phyloP scores from a whole-genome alignment of 2,329 filamentous ascomycete genomes.

The Colletotrichum camelliae region DNA sequence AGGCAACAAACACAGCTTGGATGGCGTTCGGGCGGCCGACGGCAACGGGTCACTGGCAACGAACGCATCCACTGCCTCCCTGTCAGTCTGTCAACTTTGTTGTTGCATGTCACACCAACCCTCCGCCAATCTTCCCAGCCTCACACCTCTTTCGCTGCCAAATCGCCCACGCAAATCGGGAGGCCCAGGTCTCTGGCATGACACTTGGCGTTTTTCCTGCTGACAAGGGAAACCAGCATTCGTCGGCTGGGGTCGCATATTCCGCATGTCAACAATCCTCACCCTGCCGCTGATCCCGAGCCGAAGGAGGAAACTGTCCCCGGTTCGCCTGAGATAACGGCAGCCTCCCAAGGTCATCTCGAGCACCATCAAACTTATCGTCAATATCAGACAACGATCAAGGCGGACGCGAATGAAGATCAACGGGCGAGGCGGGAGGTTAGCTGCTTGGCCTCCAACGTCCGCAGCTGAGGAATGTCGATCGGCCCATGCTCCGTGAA shows the following conservation, averaged over 20 bases:
- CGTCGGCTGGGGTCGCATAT: slow-evolving; percentile 1
- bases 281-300: not conserved
- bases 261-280: not conserved
- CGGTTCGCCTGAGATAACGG: not conserved
- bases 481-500: not conserved
- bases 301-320: not conserved
- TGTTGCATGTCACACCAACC: not conserved
- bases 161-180: not conserved
- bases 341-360: not conserved
- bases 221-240: not conserved
- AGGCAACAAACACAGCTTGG: not conserved
- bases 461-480: not conserved
- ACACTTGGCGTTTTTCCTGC: not conserved
- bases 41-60: not conserved
- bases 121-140: not conserved
- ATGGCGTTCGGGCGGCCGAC: not conserved
- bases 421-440: not conserved
- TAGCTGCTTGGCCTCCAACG: slow-evolving; percentile 1
- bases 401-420: not conserved
- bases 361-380: not conserved
- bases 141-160: not conserved
- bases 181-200: not conserved
- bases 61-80: not conserved
- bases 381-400: not conserved
- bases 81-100: not conserved